These are phyloP conservation scores for Physcomitrium patens DNA, from an alignment of 225 moss, liverwort and hornwort genomes.

Conservation along the genomic window DNA sequence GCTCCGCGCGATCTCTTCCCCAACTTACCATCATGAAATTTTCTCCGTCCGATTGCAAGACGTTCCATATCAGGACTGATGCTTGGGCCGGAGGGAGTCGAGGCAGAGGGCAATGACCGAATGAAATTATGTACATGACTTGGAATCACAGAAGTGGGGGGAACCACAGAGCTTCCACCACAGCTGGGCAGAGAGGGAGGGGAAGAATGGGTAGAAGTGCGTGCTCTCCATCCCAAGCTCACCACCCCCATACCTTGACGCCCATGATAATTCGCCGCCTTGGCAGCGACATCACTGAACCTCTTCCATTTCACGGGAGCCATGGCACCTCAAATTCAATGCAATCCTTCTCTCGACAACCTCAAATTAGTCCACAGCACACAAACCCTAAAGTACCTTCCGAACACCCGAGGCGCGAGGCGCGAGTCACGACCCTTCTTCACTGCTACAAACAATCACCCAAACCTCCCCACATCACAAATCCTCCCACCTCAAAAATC, in stretches of 20 bases:
- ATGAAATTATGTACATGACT: constrained; percentile 54
- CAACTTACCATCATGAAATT: constrained; percentile 40
- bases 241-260: constrained; percentile 41
- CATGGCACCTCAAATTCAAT: constrained; percentile 43
- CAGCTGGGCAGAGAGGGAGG: constrained; percentile 30
- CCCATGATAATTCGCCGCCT: constrained; percentile 50
- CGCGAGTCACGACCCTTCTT: not conserved
- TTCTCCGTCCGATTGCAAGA: constrained; percentile 44
- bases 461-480: constrained; percentile 19
- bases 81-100: constrained; percentile 43
- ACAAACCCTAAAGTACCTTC: constrained; percentile 30
- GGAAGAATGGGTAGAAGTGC: constrained; percentile 25
- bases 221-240: constrained; percentile 48
- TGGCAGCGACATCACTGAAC: constrained; percentile 64
- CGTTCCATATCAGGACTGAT: constrained; percentile 17
- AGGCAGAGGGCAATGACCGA: constrained; percentile 44
- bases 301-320: constrained; percentile 75
- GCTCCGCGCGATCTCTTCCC: constrained; percentile 42
- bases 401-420: not conserved
- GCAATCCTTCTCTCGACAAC: not conserved
- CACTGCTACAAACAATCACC: constrained; percentile 10
- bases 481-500: constrained; percentile 17
- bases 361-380: not conserved
- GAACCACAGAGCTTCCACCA: constrained; percentile 32
- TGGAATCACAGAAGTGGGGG: constrained; percentile 37